A percentile compares a stretch with the other conserved stretches of the same genome.
These are phyloP conservation scores for Vitis hybrid DNA, from an alignment of 177 flowering plant genomes.

Conservation along the genomic window DNA sequence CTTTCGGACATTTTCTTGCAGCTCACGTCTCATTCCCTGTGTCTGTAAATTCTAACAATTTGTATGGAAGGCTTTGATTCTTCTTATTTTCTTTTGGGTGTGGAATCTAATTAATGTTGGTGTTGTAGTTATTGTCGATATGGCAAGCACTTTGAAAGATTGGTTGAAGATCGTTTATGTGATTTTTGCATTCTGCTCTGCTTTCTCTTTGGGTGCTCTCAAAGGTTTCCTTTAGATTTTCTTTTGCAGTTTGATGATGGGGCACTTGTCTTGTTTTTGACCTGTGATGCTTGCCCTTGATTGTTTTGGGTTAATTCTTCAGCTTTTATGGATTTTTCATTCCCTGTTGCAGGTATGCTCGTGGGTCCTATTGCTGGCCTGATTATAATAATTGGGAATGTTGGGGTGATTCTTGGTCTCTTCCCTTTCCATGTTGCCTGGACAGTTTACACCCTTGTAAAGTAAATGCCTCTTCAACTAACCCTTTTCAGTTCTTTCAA, in stretches of 20 bases:
- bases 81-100: not conserved
- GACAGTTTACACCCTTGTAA: constrained; percentile 70
- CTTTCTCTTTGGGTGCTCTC: constrained; percentile 68
- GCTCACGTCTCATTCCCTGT: constrained; percentile 19
- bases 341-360: constrained; percentile 47
- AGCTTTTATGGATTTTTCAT: not conserved
- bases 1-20: constrained; percentile 20
- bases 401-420: constrained; percentile 67
- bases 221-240: constrained; percentile 49
- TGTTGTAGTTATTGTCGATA: constrained; percentile 8
- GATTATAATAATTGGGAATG: constrained; percentile 67
- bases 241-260: not conserved
- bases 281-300: not conserved
- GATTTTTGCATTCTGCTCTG: constrained; percentile 65
- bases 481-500: not conserved
- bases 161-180: constrained; percentile 58
- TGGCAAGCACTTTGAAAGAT: constrained; percentile 16
- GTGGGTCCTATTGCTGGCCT: constrained; percentile 84
- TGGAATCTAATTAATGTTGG: too few species aligned
- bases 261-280: not conserved
- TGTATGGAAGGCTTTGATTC: not conserved
- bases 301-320: constrained; percentile 3
- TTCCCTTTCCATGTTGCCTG: constrained; percentile 84
- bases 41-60: not conserved
- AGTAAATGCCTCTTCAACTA: constrained; percentile 36